phyloP scores from a whole-genome alignment of 1,139 yeast genomes.

The Suhomyces coccinellae region DNA sequence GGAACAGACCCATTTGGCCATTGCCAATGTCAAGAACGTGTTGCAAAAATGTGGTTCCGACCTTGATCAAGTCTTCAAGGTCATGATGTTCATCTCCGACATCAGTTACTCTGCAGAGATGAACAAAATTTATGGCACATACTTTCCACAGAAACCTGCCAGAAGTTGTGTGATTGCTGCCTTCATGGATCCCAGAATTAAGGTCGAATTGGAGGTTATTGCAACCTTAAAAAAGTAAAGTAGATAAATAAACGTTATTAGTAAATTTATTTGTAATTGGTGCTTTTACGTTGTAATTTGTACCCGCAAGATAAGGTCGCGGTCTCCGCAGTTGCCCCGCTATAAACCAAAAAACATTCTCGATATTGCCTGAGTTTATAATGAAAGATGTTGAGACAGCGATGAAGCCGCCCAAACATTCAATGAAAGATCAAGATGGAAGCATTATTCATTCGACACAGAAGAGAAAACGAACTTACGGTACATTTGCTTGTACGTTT shows the following conservation, averaged over 20 bases:
- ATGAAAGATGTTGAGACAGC: neutral
- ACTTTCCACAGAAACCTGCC: constrained; percentile 53
- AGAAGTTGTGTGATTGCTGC: constrained; percentile 49
- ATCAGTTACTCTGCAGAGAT: constrained; percentile 45
- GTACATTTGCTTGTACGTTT: constrained; percentile 18
- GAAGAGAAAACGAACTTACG: constrained; percentile 19
- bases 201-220: constrained; percentile 38
- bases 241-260: neutral
- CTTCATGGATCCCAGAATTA: constrained; percentile 38
- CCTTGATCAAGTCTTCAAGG: constrained; percentile 53
- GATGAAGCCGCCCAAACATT: neutral
- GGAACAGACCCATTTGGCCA: constrained; percentile 48
- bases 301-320: too few species aligned
- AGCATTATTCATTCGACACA: neutral
- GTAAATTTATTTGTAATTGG: too few species aligned
- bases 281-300: too few species aligned
- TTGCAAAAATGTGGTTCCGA: constrained; percentile 50
- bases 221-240: constrained; percentile 20
- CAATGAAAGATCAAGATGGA: neutral
- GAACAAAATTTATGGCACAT: constrained; percentile 48
- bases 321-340: too few species aligned
- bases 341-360: neutral
- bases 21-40: constrained; percentile 44
- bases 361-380: neutral
- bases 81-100: constrained; percentile 50